phyloP scores from a whole-genome alignment of 768 basidiomycete species.

The Basidioascus undulatus region DNA sequence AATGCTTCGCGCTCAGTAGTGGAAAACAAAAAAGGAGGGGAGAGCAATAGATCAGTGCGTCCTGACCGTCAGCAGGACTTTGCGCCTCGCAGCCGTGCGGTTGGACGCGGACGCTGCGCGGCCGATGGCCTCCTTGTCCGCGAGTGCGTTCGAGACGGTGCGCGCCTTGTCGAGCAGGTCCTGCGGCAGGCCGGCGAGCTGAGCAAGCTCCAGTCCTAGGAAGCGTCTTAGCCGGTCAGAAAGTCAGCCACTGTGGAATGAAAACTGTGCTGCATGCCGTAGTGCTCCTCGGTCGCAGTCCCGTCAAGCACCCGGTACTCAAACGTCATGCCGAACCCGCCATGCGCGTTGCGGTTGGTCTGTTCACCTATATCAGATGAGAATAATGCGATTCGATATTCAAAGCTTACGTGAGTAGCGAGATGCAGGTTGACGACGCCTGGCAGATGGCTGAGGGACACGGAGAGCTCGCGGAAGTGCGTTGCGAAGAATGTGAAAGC shows the following conservation, averaged over 20 bases:
- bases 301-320: slow-evolving; percentile 18
- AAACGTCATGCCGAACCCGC: slow-evolving; percentile 16
- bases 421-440: slow-evolving; percentile 36
- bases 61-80: slow-evolving; percentile 47
- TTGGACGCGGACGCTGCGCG: slow-evolving; percentile 38
- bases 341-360: slow-evolving; percentile 4
- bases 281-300: slow-evolving; percentile 12
- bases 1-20: too few relatives aligned
- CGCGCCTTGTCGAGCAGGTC: slow-evolving; percentile 41
- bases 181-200: slow-evolving; percentile 57
- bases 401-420: slow-evolving; percentile 1
- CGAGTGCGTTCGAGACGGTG: slow-evolving; percentile 34
- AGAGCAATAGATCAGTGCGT: too few relatives aligned
- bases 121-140: slow-evolving; percentile 30
- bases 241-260: neutral
- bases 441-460: slow-evolving; percentile 49
- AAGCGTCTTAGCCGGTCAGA: neutral
- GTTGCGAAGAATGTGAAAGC: slow-evolving; percentile 79
- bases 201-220: slow-evolving; percentile 70
- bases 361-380: neutral
- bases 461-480: slow-evolving; percentile 43
- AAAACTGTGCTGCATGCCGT: slow-evolving; percentile 12
- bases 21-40: too few relatives aligned
- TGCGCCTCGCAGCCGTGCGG: slow-evolving; percentile 35
- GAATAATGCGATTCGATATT: neutral